Percentiles rank a stretch among this genome's conserved stretches.
phyloP scores from a whole-genome alignment of 2,329 filamentous ascomycete species.

The Tolypocladium tundrense region DNA sequence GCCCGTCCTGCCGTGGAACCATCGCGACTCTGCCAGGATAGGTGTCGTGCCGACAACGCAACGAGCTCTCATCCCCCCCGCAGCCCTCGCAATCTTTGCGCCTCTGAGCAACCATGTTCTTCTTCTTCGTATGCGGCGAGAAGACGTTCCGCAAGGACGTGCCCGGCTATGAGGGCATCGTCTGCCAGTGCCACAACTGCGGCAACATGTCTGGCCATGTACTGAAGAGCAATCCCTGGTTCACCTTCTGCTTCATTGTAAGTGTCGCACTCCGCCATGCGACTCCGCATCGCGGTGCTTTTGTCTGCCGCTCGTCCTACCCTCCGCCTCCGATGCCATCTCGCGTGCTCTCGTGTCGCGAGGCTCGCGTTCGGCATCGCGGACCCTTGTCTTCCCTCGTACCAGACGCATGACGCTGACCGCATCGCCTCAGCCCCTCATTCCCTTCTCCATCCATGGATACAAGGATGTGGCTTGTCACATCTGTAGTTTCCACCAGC shows the following conservation, averaged over 20 bases:
- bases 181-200: slow-evolving; percentile 57
- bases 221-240: slow-evolving; percentile 59
- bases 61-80: not conserved
- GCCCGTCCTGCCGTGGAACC: not conserved
- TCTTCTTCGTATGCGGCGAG: slow-evolving; percentile 53
- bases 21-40: not conserved
- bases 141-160: slow-evolving; percentile 50
- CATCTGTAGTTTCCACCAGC: slow-evolving; percentile 68
- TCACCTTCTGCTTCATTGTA: slow-evolving; percentile 69
- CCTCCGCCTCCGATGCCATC: not conserved
- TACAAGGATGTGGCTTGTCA: slow-evolving; percentile 63
- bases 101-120: slow-evolving; percentile 35
- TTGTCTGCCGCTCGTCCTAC: not conserved
- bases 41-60: not conserved
- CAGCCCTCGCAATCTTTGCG: not conserved
- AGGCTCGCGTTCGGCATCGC: not conserved
- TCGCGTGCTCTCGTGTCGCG: not conserved
- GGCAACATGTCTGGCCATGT: slow-evolving; percentile 53
- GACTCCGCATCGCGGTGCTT: not conserved
- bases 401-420: slow-evolving; percentile 8
- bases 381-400: not conserved
- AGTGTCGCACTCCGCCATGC: slow-evolving; percentile 13
- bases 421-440: slow-evolving; percentile 42
- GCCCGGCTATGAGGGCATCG: slow-evolving; percentile 49
- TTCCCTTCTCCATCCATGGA: slow-evolving; percentile 59